Evolutionary conservation across 2,329 filamentous ascomycete genomes (phyloP).

Genomic region (Colletotrichum orbiculare): DNA sequence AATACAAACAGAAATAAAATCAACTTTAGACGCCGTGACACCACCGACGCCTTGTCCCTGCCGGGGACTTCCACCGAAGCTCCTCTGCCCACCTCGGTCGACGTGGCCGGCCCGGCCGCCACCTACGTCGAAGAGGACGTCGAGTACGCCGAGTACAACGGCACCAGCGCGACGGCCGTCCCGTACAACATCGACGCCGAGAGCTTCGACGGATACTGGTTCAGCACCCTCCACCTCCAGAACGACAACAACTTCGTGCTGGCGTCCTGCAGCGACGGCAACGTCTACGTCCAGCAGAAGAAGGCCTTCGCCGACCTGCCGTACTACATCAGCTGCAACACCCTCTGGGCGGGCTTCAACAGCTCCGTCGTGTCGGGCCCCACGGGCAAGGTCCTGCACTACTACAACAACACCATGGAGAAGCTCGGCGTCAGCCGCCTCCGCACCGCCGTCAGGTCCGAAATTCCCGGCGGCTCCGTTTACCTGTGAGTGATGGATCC

Average conservation of each 20-base stretch:
- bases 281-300: slow-evolving; percentile 8
- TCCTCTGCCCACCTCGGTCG: too few species aligned
- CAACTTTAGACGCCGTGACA: too few species aligned
- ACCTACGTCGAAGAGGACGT: too few species aligned
- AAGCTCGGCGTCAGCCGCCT: slow-evolving; percentile 14
- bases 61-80: too few species aligned
- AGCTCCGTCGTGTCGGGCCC: slow-evolving; percentile 1
- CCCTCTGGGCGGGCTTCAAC: slow-evolving; percentile 4
- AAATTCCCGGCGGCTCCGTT: too few species aligned
- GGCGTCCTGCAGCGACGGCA: slow-evolving; percentile 8
- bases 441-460: background rate
- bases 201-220: slow-evolving; percentile 48
- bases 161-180: too few species aligned
- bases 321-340: background rate
- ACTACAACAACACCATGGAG: slow-evolving; percentile 19
- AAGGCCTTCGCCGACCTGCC: background rate
- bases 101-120: too few species aligned
- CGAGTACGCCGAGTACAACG: too few species aligned
- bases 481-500: too few species aligned
- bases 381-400: slow-evolving; percentile 1
- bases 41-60: too few species aligned
- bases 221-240: background rate
- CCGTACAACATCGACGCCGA: background rate
- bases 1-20: too few species aligned
- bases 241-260: slow-evolving; percentile 4